Evolutionary conservation across 164 flowering plant genomes (phyloP).

Genomic region (Cinnamomum micranthum): DNA sequence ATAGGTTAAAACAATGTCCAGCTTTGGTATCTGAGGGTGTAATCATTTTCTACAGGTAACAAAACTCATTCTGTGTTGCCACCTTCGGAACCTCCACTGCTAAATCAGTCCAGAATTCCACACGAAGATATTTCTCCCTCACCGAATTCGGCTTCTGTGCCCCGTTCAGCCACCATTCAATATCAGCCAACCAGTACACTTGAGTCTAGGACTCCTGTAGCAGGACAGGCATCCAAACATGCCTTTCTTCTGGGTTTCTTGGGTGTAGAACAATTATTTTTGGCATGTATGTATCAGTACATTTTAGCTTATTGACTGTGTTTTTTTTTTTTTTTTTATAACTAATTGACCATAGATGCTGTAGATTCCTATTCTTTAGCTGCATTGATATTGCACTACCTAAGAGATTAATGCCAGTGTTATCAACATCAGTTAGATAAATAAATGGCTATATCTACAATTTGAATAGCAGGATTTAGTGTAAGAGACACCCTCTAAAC

Average conservation of each 20-base stretch:
- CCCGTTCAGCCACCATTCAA: not conserved
- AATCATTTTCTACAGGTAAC: slow-evolving; percentile 7
- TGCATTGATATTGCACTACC: too few relatives aligned
- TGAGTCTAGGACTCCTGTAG: not conserved
- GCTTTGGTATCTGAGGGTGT: not conserved
- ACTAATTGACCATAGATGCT: too few relatives aligned
- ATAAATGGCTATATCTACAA: too few relatives aligned
- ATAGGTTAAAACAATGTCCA: too few relatives aligned
- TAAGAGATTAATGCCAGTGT: too few relatives aligned
- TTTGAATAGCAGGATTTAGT: too few relatives aligned
- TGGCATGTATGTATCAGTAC: not conserved
- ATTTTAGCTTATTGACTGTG: too few relatives aligned
- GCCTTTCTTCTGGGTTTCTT: not conserved
- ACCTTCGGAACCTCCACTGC: not conserved
- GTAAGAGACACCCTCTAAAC: too few relatives aligned
- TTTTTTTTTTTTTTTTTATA: too few relatives aligned
- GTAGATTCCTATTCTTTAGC: too few relatives aligned
- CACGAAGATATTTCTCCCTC: slow-evolving; percentile 2
- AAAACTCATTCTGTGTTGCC: not conserved
- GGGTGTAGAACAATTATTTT: not conserved
- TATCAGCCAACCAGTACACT: not conserved
- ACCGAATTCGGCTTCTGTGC: slow-evolving; percentile 1
- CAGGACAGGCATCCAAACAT: not conserved
- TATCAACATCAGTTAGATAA: too few relatives aligned
- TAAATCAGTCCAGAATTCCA: slow-evolving; percentile 7